Evolutionary conservation across 148 eudicot species (phyloP), one percentile per base, ranked within the genome.

Genomic region (Camellia lanceoleosa): DNA sequence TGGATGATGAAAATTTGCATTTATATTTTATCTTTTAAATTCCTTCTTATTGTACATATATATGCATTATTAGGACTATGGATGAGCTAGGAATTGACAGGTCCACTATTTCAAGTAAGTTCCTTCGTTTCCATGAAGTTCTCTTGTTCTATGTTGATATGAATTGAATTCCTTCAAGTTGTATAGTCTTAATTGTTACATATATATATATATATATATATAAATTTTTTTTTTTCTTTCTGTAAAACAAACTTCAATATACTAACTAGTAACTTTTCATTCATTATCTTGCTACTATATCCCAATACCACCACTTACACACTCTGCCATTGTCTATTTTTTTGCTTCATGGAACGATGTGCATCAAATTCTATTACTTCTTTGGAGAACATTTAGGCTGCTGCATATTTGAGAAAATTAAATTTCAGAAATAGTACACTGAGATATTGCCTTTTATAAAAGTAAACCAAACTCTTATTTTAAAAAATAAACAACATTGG

Each of bases 61-160:
- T 72, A 2, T 55, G 67, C 73, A 64, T 59, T 79, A 5, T 75
- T 54, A 94, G 91, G 86, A 92, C 98, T 43, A 85, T 85, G 19
- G 85, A 85, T 15, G 94, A 96, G 82, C 94, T 96, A 56, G 94
- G 90, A 14, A 73, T 96, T 62, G 98, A 92, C 52, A 80, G 68
- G 16, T 87, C 92, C 44, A 83, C 84, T 19, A 76, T 96, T 68
- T 83, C 94, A 76, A 86, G 99, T 96, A 87, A 89, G 90, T 83
- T 19, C 58, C 44, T 30, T 1, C 7, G 20, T 11, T 65, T 13
- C 18, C 11, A 5, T 13, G 18, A 60, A 4, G 41, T 66, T 30
- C 23, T 14, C 15, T 59, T 69, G 23, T 44, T 74, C 7, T 58
- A 30, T 56, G 54, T 30, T 43, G 64, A 66, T 43, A 47, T n/a